Conservation (phyloP, 768 basidiomycete genomes). For the Naematelia encephala region DNA sequence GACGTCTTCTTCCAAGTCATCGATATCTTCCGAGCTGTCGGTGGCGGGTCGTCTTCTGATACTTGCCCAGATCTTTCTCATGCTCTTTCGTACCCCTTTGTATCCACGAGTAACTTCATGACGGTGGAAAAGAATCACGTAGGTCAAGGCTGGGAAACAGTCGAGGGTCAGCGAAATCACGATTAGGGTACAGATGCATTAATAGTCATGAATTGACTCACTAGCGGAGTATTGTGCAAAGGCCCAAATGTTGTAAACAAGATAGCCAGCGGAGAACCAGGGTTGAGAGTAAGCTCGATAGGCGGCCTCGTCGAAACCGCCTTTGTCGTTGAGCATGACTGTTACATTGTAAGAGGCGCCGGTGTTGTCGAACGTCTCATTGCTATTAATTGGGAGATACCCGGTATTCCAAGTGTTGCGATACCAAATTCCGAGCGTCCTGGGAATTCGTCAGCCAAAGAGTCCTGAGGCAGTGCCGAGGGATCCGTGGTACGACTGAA, state of each 20-base stretch:
- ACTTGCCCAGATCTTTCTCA: conserved; percentile 1
- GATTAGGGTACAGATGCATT: no score
- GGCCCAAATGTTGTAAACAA: conserved; percentile 51
- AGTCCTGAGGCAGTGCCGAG: no score
- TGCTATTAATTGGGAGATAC: conserved; percentile 51
- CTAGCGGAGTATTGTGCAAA: conserved; percentile 54
- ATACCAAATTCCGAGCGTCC: conserved; percentile 20
- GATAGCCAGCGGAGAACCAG: conserved; percentile 48
- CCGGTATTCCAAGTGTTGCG: conserved; percentile 37
- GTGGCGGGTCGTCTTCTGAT: no score
- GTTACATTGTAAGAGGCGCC: conserved; percentile 57
- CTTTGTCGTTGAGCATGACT: conserved; percentile 54
- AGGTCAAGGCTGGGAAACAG: conserved; percentile 22
- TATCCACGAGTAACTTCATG: conserved; percentile 17
- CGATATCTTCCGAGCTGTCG: conserved; percentile 7
- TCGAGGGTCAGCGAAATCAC: no score
- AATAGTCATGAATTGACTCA: no score
- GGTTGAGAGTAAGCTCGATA: conserved; percentile 56
- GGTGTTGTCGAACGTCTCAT: conserved; percentile 51
- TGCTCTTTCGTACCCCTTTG: conserved; percentile 6
- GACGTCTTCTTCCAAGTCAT: conserved; percentile 23
- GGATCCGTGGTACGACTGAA: no score
- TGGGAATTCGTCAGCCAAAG: background rate
- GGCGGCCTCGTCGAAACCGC: conserved; percentile 53
- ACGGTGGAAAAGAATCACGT: conserved; percentile 28